Percentiles rank a stretch among this genome's conserved stretches.
Evolutionary conservation across 2,329 filamentous ascomycete genomes (phyloP).

Genomic region (Acephala macrosclerotiorum): DNA sequence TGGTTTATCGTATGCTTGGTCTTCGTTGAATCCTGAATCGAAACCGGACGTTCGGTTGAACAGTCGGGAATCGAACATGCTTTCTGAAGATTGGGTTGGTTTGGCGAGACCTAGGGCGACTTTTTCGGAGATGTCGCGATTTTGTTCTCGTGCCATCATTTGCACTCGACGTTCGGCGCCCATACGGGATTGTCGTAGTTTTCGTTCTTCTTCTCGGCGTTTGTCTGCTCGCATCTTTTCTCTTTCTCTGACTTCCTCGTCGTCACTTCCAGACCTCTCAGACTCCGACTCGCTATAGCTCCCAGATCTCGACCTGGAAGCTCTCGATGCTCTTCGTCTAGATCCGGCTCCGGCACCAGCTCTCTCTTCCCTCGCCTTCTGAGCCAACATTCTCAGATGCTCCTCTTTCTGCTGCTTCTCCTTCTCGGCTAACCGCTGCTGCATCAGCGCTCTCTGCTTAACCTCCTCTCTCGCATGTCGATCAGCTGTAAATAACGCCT

Average conservation of each 20-base stretch:
- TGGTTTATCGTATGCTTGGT: slow-evolving; percentile 96
- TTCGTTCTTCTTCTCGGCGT: slow-evolving; percentile 83
- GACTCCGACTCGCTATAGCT: slow-evolving; percentile 62
- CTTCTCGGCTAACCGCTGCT: slow-evolving; percentile 94
- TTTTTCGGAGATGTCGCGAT: slow-evolving; percentile 96
- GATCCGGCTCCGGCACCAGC: slow-evolving; percentile 54
- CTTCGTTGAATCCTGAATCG: slow-evolving; percentile 92
- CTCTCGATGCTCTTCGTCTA: slow-evolving; percentile 50
- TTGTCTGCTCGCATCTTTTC: slow-evolving; percentile 80
- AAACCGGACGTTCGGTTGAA: slow-evolving; percentile 96
- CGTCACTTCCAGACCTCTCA: slow-evolving; percentile 51
- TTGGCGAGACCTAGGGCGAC: slow-evolving; percentile 94
- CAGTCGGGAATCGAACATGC: slow-evolving; percentile 95
- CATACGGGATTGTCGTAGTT: slow-evolving; percentile 94
- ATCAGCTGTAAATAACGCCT: slow-evolving; percentile 93
- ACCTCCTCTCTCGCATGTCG: slow-evolving; percentile 96
- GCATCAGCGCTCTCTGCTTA: slow-evolving; percentile 90
- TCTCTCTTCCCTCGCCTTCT: slow-evolving; percentile 89
- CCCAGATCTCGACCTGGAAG: slow-evolving; percentile 49
- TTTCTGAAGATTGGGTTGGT: slow-evolving; percentile 88
- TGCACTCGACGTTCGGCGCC: slow-evolving; percentile 90
- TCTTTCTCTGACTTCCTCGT: slow-evolving; percentile 77
- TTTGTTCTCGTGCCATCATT: slow-evolving; percentile 92
- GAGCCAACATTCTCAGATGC: slow-evolving; percentile 83
- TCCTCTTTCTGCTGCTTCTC: slow-evolving; percentile 96